These are phyloP conservation scores for Colletotrichum neosansevieriae DNA, from an alignment of 2,329 filamentous ascomycete genomes.

Conservation along the genomic window DNA sequence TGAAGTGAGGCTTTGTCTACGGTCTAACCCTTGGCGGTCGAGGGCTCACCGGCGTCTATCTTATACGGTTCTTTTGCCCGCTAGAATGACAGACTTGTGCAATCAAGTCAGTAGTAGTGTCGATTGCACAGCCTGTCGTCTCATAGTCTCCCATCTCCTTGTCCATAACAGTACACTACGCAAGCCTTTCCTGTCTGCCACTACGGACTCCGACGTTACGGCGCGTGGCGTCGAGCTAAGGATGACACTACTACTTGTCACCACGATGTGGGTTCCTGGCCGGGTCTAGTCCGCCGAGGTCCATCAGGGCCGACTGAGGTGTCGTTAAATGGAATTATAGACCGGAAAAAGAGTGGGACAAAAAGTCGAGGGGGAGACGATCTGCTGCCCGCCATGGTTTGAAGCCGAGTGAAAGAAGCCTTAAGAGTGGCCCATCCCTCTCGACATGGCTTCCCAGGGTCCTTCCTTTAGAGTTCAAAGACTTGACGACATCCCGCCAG, in stretches of 20 bases:
- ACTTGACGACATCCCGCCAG: conserved; percentile 8
- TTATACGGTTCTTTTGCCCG: background rate
- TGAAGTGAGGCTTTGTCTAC: background rate
- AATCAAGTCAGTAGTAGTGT: background rate
- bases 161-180: background rate
- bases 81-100: background rate
- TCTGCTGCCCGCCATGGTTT: background rate
- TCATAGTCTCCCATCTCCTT: background rate
- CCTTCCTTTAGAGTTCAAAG: conserved; percentile 22
- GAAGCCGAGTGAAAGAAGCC: background rate
- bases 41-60: background rate
- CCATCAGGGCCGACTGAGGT: conserved; percentile 1
- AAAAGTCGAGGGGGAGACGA: background rate
- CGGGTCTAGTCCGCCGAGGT: conserved; percentile 7
- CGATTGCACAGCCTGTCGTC: conserved; percentile 17
- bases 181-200: background rate
- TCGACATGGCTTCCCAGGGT: background rate
- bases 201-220: conserved; percentile 13
- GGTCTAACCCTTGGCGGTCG: conserved; percentile 6
- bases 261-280: conserved; percentile 15
- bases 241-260: conserved; percentile 8
- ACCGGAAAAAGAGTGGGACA: conserved; percentile 14
- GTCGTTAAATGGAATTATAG: background rate
- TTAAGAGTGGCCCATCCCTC: conserved; percentile 17
- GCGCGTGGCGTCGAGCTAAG: conserved; percentile 23